Evolutionary conservation across 176 grass and related monocot genomes (phyloP).

Genomic region (Oropetium thomaeum): DNA sequence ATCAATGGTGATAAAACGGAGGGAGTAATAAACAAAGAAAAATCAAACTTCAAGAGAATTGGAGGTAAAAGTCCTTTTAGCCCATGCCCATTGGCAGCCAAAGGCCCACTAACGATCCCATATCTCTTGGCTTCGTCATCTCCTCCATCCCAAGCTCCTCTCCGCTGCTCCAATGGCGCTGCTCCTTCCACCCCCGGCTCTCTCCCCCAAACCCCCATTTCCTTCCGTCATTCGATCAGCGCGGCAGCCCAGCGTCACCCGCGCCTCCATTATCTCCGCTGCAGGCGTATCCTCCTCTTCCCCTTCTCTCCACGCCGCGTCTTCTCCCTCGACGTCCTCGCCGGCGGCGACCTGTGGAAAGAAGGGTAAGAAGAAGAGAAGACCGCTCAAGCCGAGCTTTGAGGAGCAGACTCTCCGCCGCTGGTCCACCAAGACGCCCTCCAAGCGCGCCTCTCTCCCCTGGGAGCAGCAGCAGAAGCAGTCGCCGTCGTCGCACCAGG

Average conservation of each 20-base stretch:
- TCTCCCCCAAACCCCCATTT: constrained; percentile 22
- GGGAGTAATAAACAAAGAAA: too few relatives aligned
- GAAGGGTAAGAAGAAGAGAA: constrained; percentile 49
- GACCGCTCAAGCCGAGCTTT: constrained; percentile 58
- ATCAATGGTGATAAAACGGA: too few relatives aligned
- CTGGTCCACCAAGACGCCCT: constrained; percentile 65
- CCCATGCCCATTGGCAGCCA: background rate
- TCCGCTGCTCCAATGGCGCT: constrained; percentile 34
- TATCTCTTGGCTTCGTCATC: constrained; percentile 22
- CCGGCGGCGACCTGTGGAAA: background rate
- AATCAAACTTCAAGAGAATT: too few relatives aligned
- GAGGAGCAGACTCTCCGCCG: constrained; percentile 57
- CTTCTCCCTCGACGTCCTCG: constrained; percentile 27
- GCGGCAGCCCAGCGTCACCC: background rate
- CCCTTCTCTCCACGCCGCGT: background rate
- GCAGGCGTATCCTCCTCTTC: background rate
- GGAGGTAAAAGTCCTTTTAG: too few relatives aligned
- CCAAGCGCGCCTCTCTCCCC: constrained; percentile 54
- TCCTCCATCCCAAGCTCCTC: background rate
- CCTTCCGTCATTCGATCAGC: background rate
- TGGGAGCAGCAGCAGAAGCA: constrained; percentile 53
- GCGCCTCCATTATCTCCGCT: background rate
- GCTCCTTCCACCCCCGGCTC: constrained; percentile 13
- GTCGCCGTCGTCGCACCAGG: background rate
- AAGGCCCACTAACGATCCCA: background rate